Evolutionary conservation across 768 basidiomycete species (phyloP).

Genomic region (Auriscalpium vulgare): DNA sequence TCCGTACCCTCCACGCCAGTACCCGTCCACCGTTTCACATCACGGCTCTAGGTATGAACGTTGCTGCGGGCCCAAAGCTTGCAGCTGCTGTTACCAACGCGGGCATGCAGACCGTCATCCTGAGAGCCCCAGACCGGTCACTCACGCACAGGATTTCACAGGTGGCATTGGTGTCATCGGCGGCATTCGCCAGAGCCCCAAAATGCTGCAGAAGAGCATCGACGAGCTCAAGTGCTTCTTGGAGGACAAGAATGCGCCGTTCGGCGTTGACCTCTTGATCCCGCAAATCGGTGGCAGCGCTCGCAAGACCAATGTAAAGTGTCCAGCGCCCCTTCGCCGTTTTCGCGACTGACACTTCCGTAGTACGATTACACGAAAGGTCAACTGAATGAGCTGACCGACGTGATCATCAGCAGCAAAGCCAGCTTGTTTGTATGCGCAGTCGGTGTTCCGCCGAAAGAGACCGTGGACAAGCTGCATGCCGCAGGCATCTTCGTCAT

Average conservation of each 20-base stretch:
- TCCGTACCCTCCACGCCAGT: conserved; percentile 7
- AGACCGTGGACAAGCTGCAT: conserved; percentile 76
- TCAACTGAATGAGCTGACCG: conserved; percentile 66
- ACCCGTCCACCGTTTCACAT: conserved; percentile 6
- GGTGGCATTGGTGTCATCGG: conserved; percentile 86
- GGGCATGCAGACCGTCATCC: conserved; percentile 30
- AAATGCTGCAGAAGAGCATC: conserved; percentile 57
- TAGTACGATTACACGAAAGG: conserved; percentile 73
- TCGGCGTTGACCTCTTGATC: conserved; percentile 77
- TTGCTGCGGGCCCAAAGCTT: conserved; percentile 77
- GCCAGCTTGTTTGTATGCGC: conserved; percentile 79
- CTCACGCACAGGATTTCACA: conserved; percentile 9
- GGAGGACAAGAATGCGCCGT: conserved; percentile 67
- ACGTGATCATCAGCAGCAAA: conserved; percentile 68
- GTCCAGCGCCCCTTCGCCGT: background rate
- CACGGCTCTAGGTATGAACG: conserved; percentile 57
- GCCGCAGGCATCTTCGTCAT: conserved; percentile 72
- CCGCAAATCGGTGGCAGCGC: conserved; percentile 79
- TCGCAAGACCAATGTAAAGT: conserved; percentile 64
- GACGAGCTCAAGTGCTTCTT: conserved; percentile 68
- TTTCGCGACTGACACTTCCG: background rate
- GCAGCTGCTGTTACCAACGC: conserved; percentile 92
- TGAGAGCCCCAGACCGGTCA: background rate
- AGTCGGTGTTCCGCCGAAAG: conserved; percentile 77
- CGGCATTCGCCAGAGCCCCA: conserved; percentile 66